A percentile compares a stretch with the other conserved stretches of the same genome.
Evolutionary conservation across 2,329 filamentous ascomycete genomes (phyloP).

Genomic region (Venturia pyrina): DNA sequence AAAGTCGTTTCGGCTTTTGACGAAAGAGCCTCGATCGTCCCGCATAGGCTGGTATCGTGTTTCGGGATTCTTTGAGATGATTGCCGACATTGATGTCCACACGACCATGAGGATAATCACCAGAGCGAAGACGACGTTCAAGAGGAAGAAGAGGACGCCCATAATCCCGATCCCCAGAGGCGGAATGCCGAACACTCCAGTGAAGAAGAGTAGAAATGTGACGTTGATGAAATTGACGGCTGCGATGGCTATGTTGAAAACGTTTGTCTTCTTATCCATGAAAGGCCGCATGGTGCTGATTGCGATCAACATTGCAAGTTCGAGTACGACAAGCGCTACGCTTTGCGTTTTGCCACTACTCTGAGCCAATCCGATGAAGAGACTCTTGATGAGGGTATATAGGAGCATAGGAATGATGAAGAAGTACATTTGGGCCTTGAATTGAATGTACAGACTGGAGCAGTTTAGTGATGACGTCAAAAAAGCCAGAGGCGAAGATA

Average conservation of each 20-base stretch:
- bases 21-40: constrained; percentile 91
- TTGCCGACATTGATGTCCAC: constrained; percentile 62
- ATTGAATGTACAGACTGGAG: constrained; percentile 72
- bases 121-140: constrained; percentile 13
- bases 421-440: constrained; percentile 90
- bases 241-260: constrained; percentile 88
- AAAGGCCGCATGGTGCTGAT: constrained; percentile 77
- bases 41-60: constrained; percentile 93
- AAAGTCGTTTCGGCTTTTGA: constrained; percentile 67
- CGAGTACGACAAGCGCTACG: constrained; percentile 71
- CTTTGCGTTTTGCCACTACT: constrained; percentile 62
- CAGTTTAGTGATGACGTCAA: neutral
- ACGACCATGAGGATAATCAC: constrained; percentile 56
- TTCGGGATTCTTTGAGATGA: constrained; percentile 89
- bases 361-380: constrained; percentile 81
- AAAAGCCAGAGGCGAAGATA: no score
- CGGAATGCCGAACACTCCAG: constrained; percentile 74
- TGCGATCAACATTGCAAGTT: constrained; percentile 65
- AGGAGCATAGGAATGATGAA: constrained; percentile 72
- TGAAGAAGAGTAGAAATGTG: constrained; percentile 83
- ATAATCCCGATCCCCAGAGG: constrained; percentile 11
- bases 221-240: constrained; percentile 84
- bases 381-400: constrained; percentile 76
- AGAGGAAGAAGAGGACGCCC: constrained; percentile 14
- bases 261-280: constrained; percentile 99